These are phyloP conservation scores for Diplogelasinospora grovesii DNA, from an alignment of 495 filamentous ascomycete species.

Conservation along the genomic window DNA sequence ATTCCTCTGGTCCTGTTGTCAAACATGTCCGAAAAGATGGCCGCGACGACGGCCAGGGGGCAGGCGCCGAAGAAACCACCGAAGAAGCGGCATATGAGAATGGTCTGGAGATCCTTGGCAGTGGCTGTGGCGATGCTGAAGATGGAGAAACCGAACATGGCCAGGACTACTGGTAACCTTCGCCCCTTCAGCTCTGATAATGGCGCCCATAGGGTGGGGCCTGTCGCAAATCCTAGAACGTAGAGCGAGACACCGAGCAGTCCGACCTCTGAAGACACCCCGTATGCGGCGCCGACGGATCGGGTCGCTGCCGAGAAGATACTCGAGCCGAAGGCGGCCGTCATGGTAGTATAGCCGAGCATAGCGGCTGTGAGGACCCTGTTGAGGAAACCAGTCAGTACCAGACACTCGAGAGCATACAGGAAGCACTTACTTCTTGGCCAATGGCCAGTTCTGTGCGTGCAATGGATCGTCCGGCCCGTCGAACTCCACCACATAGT, in stretches of 20 bases:
- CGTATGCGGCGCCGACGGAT: conserved; percentile 44
- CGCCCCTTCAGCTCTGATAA: conserved; percentile 74
- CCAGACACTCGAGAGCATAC: background rate
- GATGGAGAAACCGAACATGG: conserved; percentile 73
- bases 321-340: conserved; percentile 63
- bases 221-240: conserved; percentile 65
- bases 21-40: conserved; percentile 86
- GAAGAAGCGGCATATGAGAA: conserved; percentile 81
- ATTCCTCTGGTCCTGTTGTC: conserved; percentile 70
- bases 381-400: conserved; percentile 16
- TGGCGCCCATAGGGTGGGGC: conserved; percentile 62
- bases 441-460: conserved; percentile 75
- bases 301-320: conserved; percentile 61
- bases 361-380: conserved; percentile 62
- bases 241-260: conserved; percentile 62
- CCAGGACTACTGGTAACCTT: conserved; percentile 60
- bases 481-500: conserved; percentile 84
- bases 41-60: conserved; percentile 76
- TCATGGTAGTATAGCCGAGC: conserved; percentile 71
- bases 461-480: conserved; percentile 73
- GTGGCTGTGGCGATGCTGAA: conserved; percentile 67
- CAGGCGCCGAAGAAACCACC: conserved; percentile 69
- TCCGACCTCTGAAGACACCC: conserved; percentile 53
- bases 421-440: conserved; percentile 56
- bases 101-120: conserved; percentile 74